phyloP scores from a whole-genome alignment of 1,284 basidiomycete genomes.

The Termitomyces sp. region DNA sequence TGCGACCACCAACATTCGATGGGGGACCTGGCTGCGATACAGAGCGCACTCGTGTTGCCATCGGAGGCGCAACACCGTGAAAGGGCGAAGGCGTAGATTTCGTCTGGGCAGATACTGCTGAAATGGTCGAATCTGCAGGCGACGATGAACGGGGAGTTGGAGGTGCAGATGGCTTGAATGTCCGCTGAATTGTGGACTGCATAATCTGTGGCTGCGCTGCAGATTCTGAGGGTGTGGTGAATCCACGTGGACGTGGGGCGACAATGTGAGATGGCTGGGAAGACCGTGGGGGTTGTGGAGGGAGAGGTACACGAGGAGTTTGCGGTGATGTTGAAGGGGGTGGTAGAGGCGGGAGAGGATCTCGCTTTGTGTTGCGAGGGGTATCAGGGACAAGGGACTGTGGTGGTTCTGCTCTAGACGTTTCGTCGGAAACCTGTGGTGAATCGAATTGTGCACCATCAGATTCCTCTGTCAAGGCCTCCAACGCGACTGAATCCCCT shows the following conservation, averaged over 20 bases:
- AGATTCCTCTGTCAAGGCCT: conserved; percentile 57
- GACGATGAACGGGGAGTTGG: conserved; percentile 54
- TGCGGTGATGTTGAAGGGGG: conserved; percentile 36
- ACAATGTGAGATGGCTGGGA: conserved; percentile 37
- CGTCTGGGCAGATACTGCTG: conserved; percentile 38
- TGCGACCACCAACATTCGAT: conserved; percentile 44
- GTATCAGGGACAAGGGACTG: conserved; percentile 31
- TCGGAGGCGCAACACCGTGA: conserved; percentile 31
- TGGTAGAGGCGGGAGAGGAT: conserved; percentile 64
- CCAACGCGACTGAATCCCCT: conserved; percentile 50
- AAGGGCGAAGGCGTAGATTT: conserved; percentile 41
- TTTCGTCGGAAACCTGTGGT: conserved; percentile 11
- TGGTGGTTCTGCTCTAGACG: conserved; percentile 19
- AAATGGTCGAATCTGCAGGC: conserved; percentile 53
- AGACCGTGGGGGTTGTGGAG: conserved; percentile 36
- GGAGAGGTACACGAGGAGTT: conserved; percentile 31
- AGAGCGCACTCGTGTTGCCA: conserved; percentile 47
- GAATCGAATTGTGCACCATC: conserved; percentile 23
- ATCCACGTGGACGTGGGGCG: conserved; percentile 47
- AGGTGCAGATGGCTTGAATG: conserved; percentile 57
- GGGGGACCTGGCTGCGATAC: conserved; percentile 67
- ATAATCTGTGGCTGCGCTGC: conserved; percentile 40
- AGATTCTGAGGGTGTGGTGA: conserved; percentile 41
- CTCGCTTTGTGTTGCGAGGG: conserved; percentile 37
- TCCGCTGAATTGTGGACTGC: conserved; percentile 54